These are phyloP conservation scores for Aspergillus flavus DNA, from an alignment of 2,329 filamentous ascomycete species.

Conservation along the genomic window DNA sequence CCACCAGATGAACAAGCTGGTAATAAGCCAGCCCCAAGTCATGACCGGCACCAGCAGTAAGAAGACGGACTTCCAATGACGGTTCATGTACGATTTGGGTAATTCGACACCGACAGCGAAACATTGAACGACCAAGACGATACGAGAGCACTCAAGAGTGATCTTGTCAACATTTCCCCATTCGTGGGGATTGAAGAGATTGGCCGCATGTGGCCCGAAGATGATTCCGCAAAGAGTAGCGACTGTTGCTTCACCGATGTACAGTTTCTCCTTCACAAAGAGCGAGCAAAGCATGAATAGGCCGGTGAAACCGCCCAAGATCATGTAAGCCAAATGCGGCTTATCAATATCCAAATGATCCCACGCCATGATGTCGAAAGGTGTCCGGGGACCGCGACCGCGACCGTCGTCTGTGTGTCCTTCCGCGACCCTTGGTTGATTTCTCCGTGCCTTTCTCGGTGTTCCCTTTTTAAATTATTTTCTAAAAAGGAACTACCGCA, in stretches of 20 bases:
- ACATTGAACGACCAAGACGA: conserved; percentile 73
- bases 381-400: neutral
- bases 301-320: conserved; percentile 94
- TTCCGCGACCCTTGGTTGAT: conserved; percentile 8
- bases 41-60: conserved; percentile 92
- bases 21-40: conserved; percentile 84
- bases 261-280: conserved; percentile 96
- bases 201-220: conserved; percentile 68
- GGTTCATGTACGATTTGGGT: conserved; percentile 85
- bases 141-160: conserved; percentile 70
- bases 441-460: neutral
- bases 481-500: conserved; percentile 2
- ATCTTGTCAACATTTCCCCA: conserved; percentile 71
- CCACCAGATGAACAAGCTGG: conserved; percentile 94
- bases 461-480: neutral
- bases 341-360: conserved; percentile 71
- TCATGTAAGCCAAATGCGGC: conserved; percentile 97
- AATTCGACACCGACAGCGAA: conserved; percentile 73
- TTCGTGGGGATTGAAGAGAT: conserved; percentile 61
- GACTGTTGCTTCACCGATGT: conserved; percentile 97
- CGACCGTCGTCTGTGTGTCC: conserved; percentile 2
- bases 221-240: conserved; percentile 72
- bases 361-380: conserved; percentile 50
- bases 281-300: conserved; percentile 98
- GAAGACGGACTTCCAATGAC: conserved; percentile 90